These are phyloP conservation scores for Plasmodium gonderi DNA, from an alignment of 169 alveolate species.

Conservation along the genomic window DNA sequence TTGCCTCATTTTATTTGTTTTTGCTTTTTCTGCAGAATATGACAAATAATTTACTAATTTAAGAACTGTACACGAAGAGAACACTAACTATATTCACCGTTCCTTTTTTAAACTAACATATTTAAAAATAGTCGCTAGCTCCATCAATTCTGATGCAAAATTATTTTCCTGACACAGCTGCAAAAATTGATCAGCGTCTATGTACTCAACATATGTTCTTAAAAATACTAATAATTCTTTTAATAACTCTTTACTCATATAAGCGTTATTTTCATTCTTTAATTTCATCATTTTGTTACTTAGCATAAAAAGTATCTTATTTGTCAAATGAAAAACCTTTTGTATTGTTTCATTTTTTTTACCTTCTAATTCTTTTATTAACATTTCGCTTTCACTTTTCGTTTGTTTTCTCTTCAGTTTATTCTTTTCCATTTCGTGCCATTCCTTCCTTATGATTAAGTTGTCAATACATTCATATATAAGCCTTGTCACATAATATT, in stretches of 20 bases:
- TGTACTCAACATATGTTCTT: conserved; percentile 44
- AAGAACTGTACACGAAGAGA: background rate
- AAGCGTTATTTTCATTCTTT: conserved; percentile 35
- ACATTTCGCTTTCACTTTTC: conserved; percentile 46
- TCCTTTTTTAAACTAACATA: conserved; percentile 50
- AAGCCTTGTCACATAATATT: conserved; percentile 29
- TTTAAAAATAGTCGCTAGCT: conserved; percentile 66
- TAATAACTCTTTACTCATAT: conserved; percentile 70
- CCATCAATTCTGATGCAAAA: conserved; percentile 57
- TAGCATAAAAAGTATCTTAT: conserved; percentile 41
- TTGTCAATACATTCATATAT: conserved; percentile 41
- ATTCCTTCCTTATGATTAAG: conserved; percentile 32
- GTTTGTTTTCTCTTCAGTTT: conserved; percentile 56
- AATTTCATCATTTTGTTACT: conserved; percentile 64
- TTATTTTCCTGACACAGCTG: conserved; percentile 60
- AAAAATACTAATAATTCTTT: conserved; percentile 66
- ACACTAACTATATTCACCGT: background rate
- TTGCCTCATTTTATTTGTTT: too few relatives aligned
- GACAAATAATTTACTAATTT: background rate
- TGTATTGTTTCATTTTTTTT: conserved; percentile 38
- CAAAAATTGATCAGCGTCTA: conserved; percentile 59
- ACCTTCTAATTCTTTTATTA: conserved; percentile 65
- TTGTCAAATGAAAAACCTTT: conserved; percentile 49
- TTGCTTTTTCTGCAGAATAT: background rate
- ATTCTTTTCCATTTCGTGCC: conserved; percentile 31